Evolutionary conservation across 2,329 filamentous ascomycete species (phyloP), one percentile per base, ranked within the genome.

Genomic region (Colletotrichum melonis): DNA sequence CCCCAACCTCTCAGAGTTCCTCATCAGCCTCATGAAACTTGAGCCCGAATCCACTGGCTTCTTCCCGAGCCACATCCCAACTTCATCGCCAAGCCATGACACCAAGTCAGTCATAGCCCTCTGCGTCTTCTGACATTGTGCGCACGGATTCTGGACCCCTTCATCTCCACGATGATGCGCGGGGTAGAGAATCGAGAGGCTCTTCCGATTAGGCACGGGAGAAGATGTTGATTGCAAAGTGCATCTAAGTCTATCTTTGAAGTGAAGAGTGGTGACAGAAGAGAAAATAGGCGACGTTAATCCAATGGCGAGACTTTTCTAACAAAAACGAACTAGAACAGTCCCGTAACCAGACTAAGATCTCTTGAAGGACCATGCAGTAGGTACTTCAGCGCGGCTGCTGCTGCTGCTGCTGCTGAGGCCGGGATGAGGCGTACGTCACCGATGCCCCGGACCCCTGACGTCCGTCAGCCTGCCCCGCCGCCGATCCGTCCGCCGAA

Each of bases 351-450:
- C 12, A 7, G 16, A 57, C 12, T 19, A 11, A 19, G 5, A 24
- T 63, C 4, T 52, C 19, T 19, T 14, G 38, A 19, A 28, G 22
- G 19, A 28, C 14, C 38, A 19, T 35, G 32, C 32, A 4, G 32
- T 19, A 19, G 59, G 9, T 42, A 42, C 9, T 24, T 66, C 60
- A 65, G 16, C 55, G 67, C 4, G 16, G 42, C 42, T 42, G 38
- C 38, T 42, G 38, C 42, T 42, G 38, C 54, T 67, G 69, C 57
- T 57, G 69, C 69, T 52, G 65, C 57, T n/a, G n/a, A n/a, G 64
- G 60, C 26, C 66, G 67, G 16, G 70, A 70, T 8, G 70, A 70
- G 26, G 70, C 67, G 42, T 49, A 70, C 22, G 70, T 70, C 8
- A 60, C 70, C 46, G 70, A 63, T 4, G 67, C 70, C 2, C 67